Conservation (phyloP, 2,329 filamentous ascomycete genomes). For the Ascochyta viciae-villosae region DNA sequence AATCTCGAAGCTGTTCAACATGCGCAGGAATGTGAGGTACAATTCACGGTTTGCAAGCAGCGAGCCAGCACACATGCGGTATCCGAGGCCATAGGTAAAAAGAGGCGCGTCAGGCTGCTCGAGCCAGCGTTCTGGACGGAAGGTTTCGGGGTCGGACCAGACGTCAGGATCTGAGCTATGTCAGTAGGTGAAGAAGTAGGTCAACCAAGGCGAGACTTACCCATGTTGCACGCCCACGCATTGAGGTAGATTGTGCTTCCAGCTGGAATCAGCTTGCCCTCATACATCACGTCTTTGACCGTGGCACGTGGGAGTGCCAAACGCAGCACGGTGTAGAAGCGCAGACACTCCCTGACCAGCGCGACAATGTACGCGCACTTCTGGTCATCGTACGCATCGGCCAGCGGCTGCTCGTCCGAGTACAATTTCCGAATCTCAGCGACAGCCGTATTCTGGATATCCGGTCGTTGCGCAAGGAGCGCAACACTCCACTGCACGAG, state of each 20-base stretch:
- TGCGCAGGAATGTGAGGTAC: conserved; percentile 69
- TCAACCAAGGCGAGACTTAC: conserved; percentile 48
- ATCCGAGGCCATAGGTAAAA: conserved; percentile 71
- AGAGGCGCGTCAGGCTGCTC: conserved; percentile 69
- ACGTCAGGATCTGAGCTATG: conserved; percentile 56
- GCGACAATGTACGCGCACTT: conserved; percentile 70
- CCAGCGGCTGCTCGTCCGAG: conserved; percentile 61
- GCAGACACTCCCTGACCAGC: conserved; percentile 67
- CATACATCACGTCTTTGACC: conserved; percentile 65
- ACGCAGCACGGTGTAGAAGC: conserved; percentile 69
- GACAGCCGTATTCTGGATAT: conserved; percentile 68
- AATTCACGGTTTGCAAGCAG: conserved; percentile 69
- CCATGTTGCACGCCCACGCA: conserved; percentile 73
- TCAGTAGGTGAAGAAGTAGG: not conserved
- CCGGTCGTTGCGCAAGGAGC: conserved; percentile 64
- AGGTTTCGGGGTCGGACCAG: conserved; percentile 65
- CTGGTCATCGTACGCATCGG: conserved; percentile 67
- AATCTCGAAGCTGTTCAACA: conserved; percentile 68
- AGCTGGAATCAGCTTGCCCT: conserved; percentile 65
- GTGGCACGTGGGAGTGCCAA: conserved; percentile 68
- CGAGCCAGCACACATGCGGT: conserved; percentile 72
- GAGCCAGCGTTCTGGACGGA: conserved; percentile 69
- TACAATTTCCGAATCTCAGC: conserved; percentile 64
- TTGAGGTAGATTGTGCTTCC: conserved; percentile 71
- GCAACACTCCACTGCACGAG: conserved; percentile 71